Evolutionary conservation across 495 filamentous ascomycete species (phyloP).

Genomic region (Parachaetomium inaequale): DNA sequence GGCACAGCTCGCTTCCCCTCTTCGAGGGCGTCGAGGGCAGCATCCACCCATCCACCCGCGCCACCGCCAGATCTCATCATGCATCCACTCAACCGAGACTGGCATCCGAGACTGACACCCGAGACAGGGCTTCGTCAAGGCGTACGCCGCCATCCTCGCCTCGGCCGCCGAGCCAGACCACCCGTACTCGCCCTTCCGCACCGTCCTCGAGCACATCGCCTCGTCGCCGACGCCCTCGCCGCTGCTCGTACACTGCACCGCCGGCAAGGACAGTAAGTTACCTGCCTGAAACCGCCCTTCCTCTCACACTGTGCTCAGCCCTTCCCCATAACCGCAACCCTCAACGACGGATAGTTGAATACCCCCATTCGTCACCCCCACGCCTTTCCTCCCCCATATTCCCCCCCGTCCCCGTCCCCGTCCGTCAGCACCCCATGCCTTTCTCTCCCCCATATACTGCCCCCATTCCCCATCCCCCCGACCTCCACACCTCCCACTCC

Average conservation of each 20-base stretch:
- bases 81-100: neutral
- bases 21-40: too few relatives aligned
- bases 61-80: neutral
- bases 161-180: slow-evolving; percentile 35
- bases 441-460: too few relatives aligned
- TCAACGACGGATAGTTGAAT: too few relatives aligned
- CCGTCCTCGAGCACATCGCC: slow-evolving; percentile 44
- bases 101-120: neutral
- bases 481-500: too few relatives aligned
- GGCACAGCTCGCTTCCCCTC: neutral
- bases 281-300: too few relatives aligned
- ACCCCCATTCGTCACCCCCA: too few relatives aligned
- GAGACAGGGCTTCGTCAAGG: slow-evolving; percentile 49
- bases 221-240: slow-evolving; percentile 27
- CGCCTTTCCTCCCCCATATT: too few relatives aligned
- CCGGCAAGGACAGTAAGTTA: slow-evolving; percentile 39
- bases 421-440: too few relatives aligned
- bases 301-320: neutral
- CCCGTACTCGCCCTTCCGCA: slow-evolving; percentile 37
- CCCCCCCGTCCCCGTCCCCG: too few relatives aligned
- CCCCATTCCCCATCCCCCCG: too few relatives aligned
- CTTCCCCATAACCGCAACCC: slow-evolving; percentile 38
- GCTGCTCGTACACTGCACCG: slow-evolving; percentile 36
- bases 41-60: neutral
- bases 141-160: slow-evolving; percentile 51